Base-by-base conservation (phyloP, 352 stramenopile genomes). In the Globisporangium uncinulatum region DNA sequence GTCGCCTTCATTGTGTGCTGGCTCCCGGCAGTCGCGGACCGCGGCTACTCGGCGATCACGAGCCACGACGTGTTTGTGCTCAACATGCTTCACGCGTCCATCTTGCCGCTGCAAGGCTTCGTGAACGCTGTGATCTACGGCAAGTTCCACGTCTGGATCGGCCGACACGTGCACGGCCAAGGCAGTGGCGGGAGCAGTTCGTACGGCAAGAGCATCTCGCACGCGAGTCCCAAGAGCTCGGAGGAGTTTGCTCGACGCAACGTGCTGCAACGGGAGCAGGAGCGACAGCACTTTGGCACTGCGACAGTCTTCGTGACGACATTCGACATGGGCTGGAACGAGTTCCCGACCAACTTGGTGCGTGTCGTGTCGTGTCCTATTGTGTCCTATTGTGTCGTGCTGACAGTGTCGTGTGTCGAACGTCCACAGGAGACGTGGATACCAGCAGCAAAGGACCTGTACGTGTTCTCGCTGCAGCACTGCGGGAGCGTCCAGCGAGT, bases 121-220 rank as follows among this genome's bases (percentile, higher is more conserved):
- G 76, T 90, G 17, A 92, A 92, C 43, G 84, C 84, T 3, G 75
- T 92, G 5, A 92, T 94, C 43, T 94, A 94, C 59, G 84, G 82
- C 47, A 92, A 91, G 54, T 89, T 92, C 57, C 83, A 92, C 61
- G 73, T 87, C 34, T 92, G 79, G 76, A 73, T 92, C 17, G 79
- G 79, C 0, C 83, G 83, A 0, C 76, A 89, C 51, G 70, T 86
- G 4, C 63, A 83, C 6, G 58, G 67, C 8, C 68, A 69, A 0
- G 76, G 49, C 32, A 29, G 9, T 10, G 32, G 31, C 49, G 50
- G 24, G 5, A 29, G 48, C 48, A 52, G 57, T 9, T 62, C 67
- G 41, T 74, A 64, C 19, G 62, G 53, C 8, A 51, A 62, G 14
- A 63, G 57, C 3, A 73, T 59, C n/a, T 73, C 64, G 8, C 68